A percentile compares a stretch with the other conserved stretches of the same genome.
These are phyloP conservation scores for Primulina tabacum DNA, from an alignment of 257 asterid genomes.

Conservation along the genomic window DNA sequence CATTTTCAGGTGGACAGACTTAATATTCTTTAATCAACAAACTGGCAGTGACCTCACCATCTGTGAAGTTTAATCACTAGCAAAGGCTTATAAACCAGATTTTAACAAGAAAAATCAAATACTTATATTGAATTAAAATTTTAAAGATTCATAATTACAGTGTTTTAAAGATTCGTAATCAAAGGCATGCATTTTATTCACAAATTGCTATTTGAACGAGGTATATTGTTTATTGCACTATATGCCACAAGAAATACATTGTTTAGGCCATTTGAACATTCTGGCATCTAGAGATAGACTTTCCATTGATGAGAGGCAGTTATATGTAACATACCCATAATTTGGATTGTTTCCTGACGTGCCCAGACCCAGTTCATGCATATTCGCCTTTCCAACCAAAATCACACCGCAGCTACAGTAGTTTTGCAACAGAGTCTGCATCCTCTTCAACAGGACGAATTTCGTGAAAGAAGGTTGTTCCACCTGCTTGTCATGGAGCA, in stretches of 20 bases:
- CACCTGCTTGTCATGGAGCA: conserved; percentile 57
- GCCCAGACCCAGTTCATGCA: conserved; percentile 98
- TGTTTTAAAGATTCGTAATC: conserved; percentile 3
- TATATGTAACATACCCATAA: conserved; percentile 59
- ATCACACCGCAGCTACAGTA: conserved; percentile 92
- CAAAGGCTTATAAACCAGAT: conserved; percentile 15
- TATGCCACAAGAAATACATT: conserved; percentile 5
- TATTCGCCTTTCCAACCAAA: conserved; percentile 96
- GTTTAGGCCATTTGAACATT: neutral
- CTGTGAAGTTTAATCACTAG: conserved; percentile 3
- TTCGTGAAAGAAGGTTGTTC: conserved; percentile 84
- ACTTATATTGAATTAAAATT: conserved; percentile 3
- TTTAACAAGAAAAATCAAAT: neutral
- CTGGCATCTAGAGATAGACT: conserved; percentile 3
- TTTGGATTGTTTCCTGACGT: conserved; percentile 95
- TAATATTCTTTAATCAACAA: conserved; percentile 3
- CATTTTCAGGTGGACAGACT: conserved; percentile 3
- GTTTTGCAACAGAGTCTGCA: conserved; percentile 66
- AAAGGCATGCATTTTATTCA: neutral
- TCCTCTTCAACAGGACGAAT: conserved; percentile 68
- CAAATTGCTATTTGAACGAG: conserved; percentile 7
- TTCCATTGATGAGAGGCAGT: neutral
- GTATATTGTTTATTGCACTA: neutral
- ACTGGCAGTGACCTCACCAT: conserved; percentile 3
- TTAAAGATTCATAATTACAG: neutral